phyloP scores from a whole-genome alignment of 495 filamentous ascomycete genomes.

The Trichoderma parareesei region DNA sequence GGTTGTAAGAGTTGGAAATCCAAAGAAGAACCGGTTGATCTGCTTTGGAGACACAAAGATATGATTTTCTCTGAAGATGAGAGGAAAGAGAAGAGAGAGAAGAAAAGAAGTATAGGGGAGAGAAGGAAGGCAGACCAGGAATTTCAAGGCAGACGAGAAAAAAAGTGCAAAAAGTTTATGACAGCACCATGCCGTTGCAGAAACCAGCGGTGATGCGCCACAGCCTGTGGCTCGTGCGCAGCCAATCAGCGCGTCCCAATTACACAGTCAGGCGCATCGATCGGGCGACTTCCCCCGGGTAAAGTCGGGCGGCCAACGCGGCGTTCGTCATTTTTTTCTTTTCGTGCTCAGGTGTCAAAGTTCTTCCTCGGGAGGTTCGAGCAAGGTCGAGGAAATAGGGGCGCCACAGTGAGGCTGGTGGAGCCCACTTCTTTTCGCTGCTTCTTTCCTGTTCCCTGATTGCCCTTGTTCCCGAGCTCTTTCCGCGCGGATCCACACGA shows the following conservation, averaged over 20 bases:
- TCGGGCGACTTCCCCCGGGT: slow-evolving; percentile 1
- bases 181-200: slow-evolving; percentile 10
- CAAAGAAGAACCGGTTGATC: slow-evolving; percentile 24
- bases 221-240: slow-evolving; percentile 6
- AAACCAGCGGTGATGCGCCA: slow-evolving; percentile 9
- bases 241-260: slow-evolving; percentile 30
- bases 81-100: slow-evolving; percentile 19
- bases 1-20: slow-evolving; percentile 18
- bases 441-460: too few relatives aligned
- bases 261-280: slow-evolving; percentile 6
- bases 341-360: not conserved
- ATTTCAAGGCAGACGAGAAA: slow-evolving; percentile 28
- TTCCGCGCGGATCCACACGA: too few relatives aligned
- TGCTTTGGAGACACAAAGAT: slow-evolving; percentile 39
- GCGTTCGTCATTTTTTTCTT: not conserved
- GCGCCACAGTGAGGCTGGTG: too few relatives aligned
- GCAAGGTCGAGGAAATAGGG: too few relatives aligned
- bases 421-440: too few relatives aligned
- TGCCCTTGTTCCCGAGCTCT: too few relatives aligned
- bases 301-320: slow-evolving; percentile 5
- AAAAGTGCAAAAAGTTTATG: slow-evolving; percentile 18
- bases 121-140: slow-evolving; percentile 18
- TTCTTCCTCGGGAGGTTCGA: not conserved
- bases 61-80: slow-evolving; percentile 12
- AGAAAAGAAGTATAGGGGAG: slow-evolving; percentile 22